phyloP scores from a whole-genome alignment of 805 yeast genomes.

The Candida cerambycidarum region DNA sequence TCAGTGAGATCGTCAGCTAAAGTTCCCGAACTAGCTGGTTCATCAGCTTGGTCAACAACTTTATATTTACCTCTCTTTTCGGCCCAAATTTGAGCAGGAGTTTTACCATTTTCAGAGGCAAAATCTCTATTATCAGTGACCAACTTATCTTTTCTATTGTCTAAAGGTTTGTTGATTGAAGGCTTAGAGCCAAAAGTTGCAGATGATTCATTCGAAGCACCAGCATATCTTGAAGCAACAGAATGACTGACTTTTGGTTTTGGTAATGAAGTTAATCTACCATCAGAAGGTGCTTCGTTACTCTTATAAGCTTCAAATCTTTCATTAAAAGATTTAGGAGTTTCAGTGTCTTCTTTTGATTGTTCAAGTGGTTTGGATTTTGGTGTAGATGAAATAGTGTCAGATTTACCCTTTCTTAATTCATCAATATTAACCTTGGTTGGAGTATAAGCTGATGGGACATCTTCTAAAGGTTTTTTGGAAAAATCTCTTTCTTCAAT shows the following conservation, averaged over 20 bases:
- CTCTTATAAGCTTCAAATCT: slow-evolving; percentile 44
- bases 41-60: slow-evolving; percentile 30
- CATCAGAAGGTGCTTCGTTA: slow-evolving; percentile 34
- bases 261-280: slow-evolving; percentile 60
- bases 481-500: slow-evolving; percentile 54
- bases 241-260: slow-evolving; percentile 55
- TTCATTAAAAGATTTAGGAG: slow-evolving; percentile 49
- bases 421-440: slow-evolving; percentile 60
- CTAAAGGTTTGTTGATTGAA: slow-evolving; percentile 21
- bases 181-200: slow-evolving; percentile 39
- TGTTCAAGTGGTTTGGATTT: slow-evolving; percentile 18
- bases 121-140: slow-evolving; percentile 63
- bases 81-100: slow-evolving; percentile 96
- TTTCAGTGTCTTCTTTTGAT: slow-evolving; percentile 34
- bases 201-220: slow-evolving; percentile 30
- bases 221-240: slow-evolving; percentile 50
- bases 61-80: slow-evolving; percentile 75
- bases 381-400: slow-evolving; percentile 45
- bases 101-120: slow-evolving; percentile 73
- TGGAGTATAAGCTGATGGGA: slow-evolving; percentile 65
- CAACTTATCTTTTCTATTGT: slow-evolving; percentile 42
- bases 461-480: slow-evolving; percentile 49
- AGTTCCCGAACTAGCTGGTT: slow-evolving; percentile 21
- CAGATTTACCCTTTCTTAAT: slow-evolving; percentile 50
- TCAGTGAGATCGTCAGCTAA: slow-evolving; percentile 19